Percentiles rank a stretch among this genome's conserved stretches.
Conservation (phyloP, 345 rosid genomes). For the Trapa bicornis region DNA sequence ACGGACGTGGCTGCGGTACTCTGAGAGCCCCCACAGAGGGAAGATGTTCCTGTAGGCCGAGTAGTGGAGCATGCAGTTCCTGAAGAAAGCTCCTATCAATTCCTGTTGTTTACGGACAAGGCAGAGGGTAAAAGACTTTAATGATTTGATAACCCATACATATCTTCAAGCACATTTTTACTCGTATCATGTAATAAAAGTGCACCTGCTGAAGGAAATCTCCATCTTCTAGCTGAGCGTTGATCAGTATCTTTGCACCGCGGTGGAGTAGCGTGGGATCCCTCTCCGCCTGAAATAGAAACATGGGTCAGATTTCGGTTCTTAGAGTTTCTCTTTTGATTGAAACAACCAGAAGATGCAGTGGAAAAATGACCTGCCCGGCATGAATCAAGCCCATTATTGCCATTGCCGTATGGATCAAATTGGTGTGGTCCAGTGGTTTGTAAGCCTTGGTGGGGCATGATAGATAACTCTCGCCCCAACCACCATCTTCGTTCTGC, state of each 20-base stretch:
- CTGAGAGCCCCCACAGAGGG: conserved; percentile 66
- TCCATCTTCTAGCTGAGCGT: conserved; percentile 28
- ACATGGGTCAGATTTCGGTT: not conserved
- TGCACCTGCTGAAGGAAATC: conserved; percentile 36
- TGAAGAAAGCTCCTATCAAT: conserved; percentile 62
- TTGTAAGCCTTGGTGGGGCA: conserved; percentile 45
- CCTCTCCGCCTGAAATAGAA: conserved; percentile 15
- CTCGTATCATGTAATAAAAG: not conserved
- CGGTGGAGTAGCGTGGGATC: conserved; percentile 28
- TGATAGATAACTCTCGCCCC: conserved; percentile 51
- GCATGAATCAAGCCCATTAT: conserved; percentile 47
- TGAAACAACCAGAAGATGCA: not conserved
- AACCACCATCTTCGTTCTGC: conserved; percentile 46
- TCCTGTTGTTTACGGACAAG: conserved; percentile 35
- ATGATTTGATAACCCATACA: not conserved
- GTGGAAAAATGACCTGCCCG: conserved; percentile 24
- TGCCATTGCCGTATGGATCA: conserved; percentile 52
- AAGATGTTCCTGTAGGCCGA: conserved; percentile 61
- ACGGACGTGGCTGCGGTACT: conserved; percentile 35
- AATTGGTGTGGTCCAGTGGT: conserved; percentile 29
- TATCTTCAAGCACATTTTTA: not conserved
- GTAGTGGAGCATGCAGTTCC: conserved; percentile 71
- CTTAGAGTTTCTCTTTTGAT: not conserved
- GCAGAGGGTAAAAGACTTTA: not conserved
- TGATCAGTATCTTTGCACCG: conserved; percentile 26